Conservation (phyloP, 768 basidiomycete species). For the Boletus reticuloceps region DNA sequence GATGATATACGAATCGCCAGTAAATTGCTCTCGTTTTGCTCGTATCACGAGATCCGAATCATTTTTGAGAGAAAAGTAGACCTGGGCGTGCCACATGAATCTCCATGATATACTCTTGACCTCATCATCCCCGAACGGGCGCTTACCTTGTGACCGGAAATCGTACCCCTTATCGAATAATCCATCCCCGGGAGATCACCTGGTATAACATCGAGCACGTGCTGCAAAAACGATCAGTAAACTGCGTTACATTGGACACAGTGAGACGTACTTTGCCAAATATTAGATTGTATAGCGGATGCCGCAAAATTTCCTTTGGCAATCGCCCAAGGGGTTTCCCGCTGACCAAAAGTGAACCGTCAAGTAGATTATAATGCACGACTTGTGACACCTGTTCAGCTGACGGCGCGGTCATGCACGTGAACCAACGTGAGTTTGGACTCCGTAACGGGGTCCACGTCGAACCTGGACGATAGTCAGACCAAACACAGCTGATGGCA, state of each 20-base stretch:
- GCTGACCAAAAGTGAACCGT: constrained; percentile 27
- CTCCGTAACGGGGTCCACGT: constrained; percentile 14
- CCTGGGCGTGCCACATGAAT: constrained; percentile 3
- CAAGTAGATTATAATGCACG: constrained; percentile 22
- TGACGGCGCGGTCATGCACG: constrained; percentile 12
- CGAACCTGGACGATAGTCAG: constrained; percentile 22
- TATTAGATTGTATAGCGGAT: constrained; percentile 18
- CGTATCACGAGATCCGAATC: constrained; percentile 15
- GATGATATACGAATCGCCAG: background rate
- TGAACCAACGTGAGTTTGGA: constrained; percentile 24
- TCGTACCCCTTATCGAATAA: constrained; percentile 18
- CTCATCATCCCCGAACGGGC: background rate
- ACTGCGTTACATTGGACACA: background rate
- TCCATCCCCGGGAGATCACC: constrained; percentile 26
- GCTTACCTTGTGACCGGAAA: constrained; percentile 20
- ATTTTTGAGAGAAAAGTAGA: constrained; percentile 21
- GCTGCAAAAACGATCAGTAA: constrained; percentile 11
- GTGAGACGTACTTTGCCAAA: constrained; percentile 18
- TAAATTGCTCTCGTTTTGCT: background rate
- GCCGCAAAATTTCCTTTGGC: constrained; percentile 16
- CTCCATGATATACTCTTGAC: too few relatives aligned
- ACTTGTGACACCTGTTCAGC: constrained; percentile 14
- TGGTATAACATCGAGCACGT: constrained; percentile 22
- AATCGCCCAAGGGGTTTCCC: constrained; percentile 26
- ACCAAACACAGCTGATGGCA: constrained; percentile 23